Conservation (phyloP, 768 basidiomycete genomes). For the Trametes villosa region DNA sequence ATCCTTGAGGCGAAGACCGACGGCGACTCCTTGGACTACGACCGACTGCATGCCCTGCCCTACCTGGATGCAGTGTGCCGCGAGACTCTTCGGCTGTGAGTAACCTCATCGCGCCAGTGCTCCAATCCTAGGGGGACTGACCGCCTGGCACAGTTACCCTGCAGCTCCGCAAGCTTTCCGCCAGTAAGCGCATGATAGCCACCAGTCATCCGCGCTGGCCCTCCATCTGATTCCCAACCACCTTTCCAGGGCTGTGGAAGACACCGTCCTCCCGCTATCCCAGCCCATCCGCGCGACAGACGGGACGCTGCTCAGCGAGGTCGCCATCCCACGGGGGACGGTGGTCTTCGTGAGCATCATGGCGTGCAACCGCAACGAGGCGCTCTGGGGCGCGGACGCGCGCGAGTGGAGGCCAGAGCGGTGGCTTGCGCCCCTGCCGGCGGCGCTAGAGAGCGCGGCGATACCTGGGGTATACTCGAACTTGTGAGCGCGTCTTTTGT, state of each 20-base stretch:
- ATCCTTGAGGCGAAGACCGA: constrained; percentile 20
- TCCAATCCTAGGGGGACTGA: neutral
- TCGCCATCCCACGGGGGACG: constrained; percentile 54
- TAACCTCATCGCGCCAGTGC: neutral
- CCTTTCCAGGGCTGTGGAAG: constrained; percentile 46
- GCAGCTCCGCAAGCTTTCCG: constrained; percentile 46
- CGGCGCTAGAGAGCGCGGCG: constrained; percentile 18
- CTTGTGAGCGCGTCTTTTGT: constrained; percentile 14
- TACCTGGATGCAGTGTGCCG: constrained; percentile 69
- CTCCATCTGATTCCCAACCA: neutral
- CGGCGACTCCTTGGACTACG: constrained; percentile 19
- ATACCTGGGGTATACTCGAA: constrained; percentile 31
- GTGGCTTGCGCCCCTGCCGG: constrained; percentile 49
- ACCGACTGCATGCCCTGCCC: constrained; percentile 42
- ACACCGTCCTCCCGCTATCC: constrained; percentile 64
- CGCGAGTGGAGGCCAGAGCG: constrained; percentile 64
- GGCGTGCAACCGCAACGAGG: constrained; percentile 53
- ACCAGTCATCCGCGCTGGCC: neutral
- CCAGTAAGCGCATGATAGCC: constrained; percentile 13
- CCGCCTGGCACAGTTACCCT: constrained; percentile 43
- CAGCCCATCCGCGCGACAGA: constrained; percentile 48
- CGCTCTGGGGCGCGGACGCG: constrained; percentile 65
- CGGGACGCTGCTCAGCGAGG: constrained; percentile 43
- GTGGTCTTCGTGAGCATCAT: constrained; percentile 47
- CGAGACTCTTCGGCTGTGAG: constrained; percentile 56